Percentiles rank a stretch among this genome's conserved stretches.
Evolutionary conservation across 805 yeast genomes (phyloP).

Genomic region (Blastobotrys americana): DNA sequence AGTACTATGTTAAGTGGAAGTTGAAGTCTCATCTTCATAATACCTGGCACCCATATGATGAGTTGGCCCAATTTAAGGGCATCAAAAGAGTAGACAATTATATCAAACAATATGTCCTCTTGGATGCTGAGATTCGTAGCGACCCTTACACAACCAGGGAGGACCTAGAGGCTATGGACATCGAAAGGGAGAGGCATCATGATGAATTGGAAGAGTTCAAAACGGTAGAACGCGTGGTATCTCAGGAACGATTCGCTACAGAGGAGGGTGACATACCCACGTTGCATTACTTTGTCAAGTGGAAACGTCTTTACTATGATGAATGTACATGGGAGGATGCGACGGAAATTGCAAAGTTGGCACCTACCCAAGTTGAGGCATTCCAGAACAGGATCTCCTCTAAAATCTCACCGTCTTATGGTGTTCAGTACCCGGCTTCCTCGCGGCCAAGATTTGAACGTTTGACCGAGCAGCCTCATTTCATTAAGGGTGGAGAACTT

Average conservation of each 20-base stretch:
- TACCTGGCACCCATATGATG: conserved; percentile 76
- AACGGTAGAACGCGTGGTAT: conserved; percentile 83
- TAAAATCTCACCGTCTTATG: conserved; percentile 73
- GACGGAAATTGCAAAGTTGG: conserved; percentile 69
- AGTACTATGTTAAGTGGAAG: conserved; percentile 64
- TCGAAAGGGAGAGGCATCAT: conserved; percentile 75
- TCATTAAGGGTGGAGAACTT: conserved; percentile 81
- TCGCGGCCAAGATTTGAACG: conserved; percentile 87
- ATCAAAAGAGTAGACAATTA: conserved; percentile 83
- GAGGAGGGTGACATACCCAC: conserved; percentile 56
- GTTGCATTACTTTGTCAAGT: conserved; percentile 79
- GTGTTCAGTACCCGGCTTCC: conserved; percentile 62
- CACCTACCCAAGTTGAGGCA: conserved; percentile 76
- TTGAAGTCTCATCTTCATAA: conserved; percentile 87
- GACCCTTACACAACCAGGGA: conserved; percentile 84
- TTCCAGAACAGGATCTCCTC: conserved; percentile 77
- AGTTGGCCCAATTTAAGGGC: conserved; percentile 51
- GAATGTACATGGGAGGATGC: conserved; percentile 98
- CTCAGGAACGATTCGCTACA: conserved; percentile 55
- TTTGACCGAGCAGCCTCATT: conserved; percentile 76
- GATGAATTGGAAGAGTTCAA: conserved; percentile 82
- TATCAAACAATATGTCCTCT: conserved; percentile 64
- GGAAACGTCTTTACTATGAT: conserved; percentile 91
- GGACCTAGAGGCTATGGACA: conserved; percentile 88
- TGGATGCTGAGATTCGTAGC: conserved; percentile 66